Base-by-base conservation (phyloP, 257 asterid genomes). In the Petunia secreta region DNA sequence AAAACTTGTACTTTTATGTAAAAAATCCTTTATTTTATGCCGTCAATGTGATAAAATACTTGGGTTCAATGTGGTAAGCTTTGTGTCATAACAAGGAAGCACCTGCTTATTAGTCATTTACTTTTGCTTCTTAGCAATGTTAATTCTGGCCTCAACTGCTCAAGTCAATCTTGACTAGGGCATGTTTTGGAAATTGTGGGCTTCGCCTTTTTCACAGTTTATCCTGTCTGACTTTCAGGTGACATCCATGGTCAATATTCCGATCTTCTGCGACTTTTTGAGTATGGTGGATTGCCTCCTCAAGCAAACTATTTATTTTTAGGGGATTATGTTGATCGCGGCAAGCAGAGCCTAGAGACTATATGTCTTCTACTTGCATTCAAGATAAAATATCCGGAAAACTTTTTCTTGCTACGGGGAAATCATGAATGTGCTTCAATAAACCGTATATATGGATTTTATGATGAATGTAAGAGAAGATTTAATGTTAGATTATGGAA, bases 231-330 rank as follows among this genome's bases (percentile, higher is more conserved):
- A 15, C 37, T 77, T 54, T 59, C 69, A 85, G 87, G 87, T 79
- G 87, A 85, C 46, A 85, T 85, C 79, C 87, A 85, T 79, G 87
- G 87, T 62, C 87, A 85, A 73, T 85, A 85, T 80, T 85, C 87
- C 50, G 87, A 85, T 82, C 87, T 85, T 16, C 66, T 85, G 65
- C 83, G 85, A 54, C 85, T 85, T 40, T 85, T 85, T 16, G 87
- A 85, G 71, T 85, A 85, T 59, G 87, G 87, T 34, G 87, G 87
- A 36, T 79, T 85, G 15, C 87, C 85, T 4, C 87, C 87, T 8
- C 80, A 79, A 75, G 80, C 87, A 10, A 85, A 85, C 78, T 85
- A 85, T 4, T 79, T 85, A 59, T 85, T 85, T 79, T 75, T 85
- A 83, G 87, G 87, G 1, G 87, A 85, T 82, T 85, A 85, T 66